These are phyloP conservation scores for Leishmania martiniquensis DNA, from an alignment of 208 protist genomes.

Conservation along the genomic window DNA sequence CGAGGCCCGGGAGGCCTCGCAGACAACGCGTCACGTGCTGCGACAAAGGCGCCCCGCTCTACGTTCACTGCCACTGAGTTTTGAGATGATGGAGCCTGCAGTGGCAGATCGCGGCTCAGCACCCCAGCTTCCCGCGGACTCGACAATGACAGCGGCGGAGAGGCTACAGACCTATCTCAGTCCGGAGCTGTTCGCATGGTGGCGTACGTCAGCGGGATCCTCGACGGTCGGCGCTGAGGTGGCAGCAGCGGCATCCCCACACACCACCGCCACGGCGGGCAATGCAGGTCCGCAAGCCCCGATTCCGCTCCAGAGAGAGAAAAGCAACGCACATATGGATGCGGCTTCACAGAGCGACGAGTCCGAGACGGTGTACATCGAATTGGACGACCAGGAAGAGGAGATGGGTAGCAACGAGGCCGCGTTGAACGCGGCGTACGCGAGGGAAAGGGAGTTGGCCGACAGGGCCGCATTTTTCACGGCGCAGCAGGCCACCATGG, in stretches of 20 bases:
- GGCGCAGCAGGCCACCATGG: constrained; percentile 15
- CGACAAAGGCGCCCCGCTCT: constrained; percentile 31
- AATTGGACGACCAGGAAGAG: neutral
- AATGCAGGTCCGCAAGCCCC: neutral
- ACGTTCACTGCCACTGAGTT: constrained; percentile 17
- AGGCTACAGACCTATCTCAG: constrained; percentile 9
- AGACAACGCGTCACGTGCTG: constrained; percentile 13
- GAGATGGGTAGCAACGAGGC: neutral
- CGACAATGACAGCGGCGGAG: neutral
- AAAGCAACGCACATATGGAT: neutral
- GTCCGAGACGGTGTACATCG: neutral
- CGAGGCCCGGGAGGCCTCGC: constrained; percentile 19
- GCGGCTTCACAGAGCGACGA: neutral
- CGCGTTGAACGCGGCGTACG: constrained; percentile 16
- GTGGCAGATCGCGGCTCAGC: neutral
- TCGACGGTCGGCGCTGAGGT: neutral
- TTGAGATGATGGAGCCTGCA: neutral
- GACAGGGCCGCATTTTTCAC: constrained; percentile 6
- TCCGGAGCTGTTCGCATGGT: constrained; percentile 15
- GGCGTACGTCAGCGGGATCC: neutral
- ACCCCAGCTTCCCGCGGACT: neutral
- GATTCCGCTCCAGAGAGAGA: neutral
- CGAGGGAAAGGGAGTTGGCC: neutral
- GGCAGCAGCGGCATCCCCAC: neutral
- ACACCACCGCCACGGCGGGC: neutral